Evolutionary conservation across 192 early-diverging fungal species (phyloP), one percentile per base, ranked within the genome.

Genomic region (Lunasporangiospora selenospora): DNA sequence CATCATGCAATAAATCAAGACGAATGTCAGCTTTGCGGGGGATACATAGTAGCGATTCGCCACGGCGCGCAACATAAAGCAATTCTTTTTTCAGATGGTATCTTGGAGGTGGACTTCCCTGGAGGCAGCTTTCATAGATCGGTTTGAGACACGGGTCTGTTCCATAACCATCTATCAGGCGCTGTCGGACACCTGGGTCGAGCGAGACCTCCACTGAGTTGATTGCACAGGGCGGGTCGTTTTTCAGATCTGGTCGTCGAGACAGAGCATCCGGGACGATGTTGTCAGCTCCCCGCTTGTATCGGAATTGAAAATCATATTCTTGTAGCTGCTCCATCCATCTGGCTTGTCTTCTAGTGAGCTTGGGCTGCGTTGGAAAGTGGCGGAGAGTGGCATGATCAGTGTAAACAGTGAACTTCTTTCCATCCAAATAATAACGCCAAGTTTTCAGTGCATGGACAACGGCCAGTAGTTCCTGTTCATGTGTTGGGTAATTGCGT

Each of bases 311-410:
- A 39, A 53, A 53, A 21, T 30, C 30, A 50, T 34, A 50, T 6
- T 13, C 16, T 57, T 57, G 42, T 0, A 56, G 19, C 4, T 42
- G 29, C 23, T 45, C 30, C 18, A 57, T n/a, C 54, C 54, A 66
- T 16, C 47, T 54, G 7, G 52, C 33, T 54, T 54, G 52, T 38
- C 37, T 34, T 38, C 1, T 37, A 23, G 33, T 8, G 36, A 26
- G 43, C 38, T 40, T 53, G 61, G n/a, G 75, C 13, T 47, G 40
- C 32, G 52, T 56, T 40, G 78, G 78, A 12, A 80, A 58, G 5
- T 56, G 67, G n/a, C 41, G 13, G 12, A 81, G 48, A 36, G 66
- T 59, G 42, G 62, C 49, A 38, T 81, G 80, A 56, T 78, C 69
- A 3, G 69, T 58, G 30, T 30, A 53, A 1, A 80, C 60, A 5